Evolutionary conservation across 805 yeast genomes (phyloP), one percentile per base, ranked within the genome.

Genomic region (Soucietia sequanensis): DNA sequence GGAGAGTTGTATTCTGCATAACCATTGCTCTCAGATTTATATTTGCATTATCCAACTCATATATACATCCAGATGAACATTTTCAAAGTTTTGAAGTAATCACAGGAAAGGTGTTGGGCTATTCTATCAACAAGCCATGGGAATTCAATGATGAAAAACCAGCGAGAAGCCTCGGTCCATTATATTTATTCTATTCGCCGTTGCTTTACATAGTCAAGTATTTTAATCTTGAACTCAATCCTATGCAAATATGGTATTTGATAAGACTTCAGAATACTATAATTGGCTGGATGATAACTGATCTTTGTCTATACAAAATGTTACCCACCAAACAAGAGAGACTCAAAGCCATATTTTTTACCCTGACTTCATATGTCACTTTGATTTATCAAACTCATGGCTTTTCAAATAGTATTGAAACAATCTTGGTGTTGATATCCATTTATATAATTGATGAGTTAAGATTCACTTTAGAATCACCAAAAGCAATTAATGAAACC

Each of bases 1-100:
- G 84, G 82, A 60, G 85, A 41, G 51, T 50, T 14, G 50, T 72
- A 4, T 72, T 77, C 45, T 38, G 75, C 7, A 14, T 65, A 9
- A 56, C 76, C 7, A 58, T 80, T 3, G 68, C 68, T 0, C 47
- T 76, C 18, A 54, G 87, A 33, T 60, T 83, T 15, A 62, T 74
- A 17, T 63, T 87, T 29, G 80, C 84, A 0, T 54, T 84, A 2
- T 78, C 83, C 36, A 72, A 83, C 20, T 86, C 96, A 0, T 93
- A 95, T 54, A 80, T 93, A 31, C 99, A 95, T 47, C 99, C 99
- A 0, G 99, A 93, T 67, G 99, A 93, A 62, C 96, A 90, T 56
- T 86, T 87, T 56, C 99, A 95, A 56, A 76, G 81, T n/a, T 75
- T 95, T 31, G 95, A 89, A 55, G 82, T 84, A 0, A 51, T 91